These are phyloP conservation scores for Guadua angustifolia DNA, from an alignment of 176 grass and related monocot species.

Conservation along the genomic window DNA sequence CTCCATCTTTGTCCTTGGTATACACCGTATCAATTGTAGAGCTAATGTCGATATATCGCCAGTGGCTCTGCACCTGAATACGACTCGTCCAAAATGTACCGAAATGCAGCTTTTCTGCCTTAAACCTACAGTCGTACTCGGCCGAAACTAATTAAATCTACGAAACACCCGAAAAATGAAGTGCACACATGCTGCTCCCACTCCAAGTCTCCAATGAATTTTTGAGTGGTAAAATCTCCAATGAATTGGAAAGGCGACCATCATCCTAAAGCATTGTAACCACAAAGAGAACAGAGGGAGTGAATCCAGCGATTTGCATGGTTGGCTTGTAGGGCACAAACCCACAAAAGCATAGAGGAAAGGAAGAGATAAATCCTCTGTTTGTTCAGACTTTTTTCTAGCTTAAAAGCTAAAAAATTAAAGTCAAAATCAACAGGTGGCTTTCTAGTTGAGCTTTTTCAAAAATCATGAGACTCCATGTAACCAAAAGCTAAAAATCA, in stretches of 20 bases:
- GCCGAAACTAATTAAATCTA: not conserved
- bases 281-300: not conserved
- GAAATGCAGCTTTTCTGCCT: not conserved
- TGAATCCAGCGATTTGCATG: not conserved
- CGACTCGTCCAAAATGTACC: not conserved
- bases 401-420: no score
- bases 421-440: no score
- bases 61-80: not conserved
- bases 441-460: no score
- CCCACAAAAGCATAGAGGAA: not conserved
- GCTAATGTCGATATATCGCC: not conserved
- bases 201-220: no score
- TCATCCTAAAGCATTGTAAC: not conserved
- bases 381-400: no score
- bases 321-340: not conserved
- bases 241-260: not conserved
- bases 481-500: no score
- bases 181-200: no score
- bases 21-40: not conserved
- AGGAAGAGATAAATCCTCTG: not conserved
- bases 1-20: not conserved
- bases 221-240: no score
- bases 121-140: not conserved
- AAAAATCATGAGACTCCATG: no score
- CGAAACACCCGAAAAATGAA: not conserved